phyloP scores from a whole-genome alignment of 495 filamentous ascomycete species.

The Penicillium odoratum region DNA sequence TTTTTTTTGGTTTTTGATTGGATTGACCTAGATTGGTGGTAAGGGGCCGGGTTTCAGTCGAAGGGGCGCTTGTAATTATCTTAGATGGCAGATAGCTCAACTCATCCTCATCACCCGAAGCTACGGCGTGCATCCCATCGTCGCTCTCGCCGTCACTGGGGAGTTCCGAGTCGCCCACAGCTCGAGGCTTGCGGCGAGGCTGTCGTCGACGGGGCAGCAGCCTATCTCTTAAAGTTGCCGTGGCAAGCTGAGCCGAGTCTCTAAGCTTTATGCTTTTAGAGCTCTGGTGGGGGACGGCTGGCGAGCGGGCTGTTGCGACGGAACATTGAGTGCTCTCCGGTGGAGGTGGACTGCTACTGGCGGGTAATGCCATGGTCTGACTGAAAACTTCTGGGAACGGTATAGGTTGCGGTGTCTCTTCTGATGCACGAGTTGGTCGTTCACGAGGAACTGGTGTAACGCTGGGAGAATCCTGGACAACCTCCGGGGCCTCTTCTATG shows the following conservation, averaged over 20 bases:
- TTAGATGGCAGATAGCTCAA: conserved; percentile 31
- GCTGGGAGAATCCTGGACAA: conserved; percentile 22
- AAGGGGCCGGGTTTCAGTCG: conserved; percentile 21
- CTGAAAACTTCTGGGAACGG: conserved; percentile 41
- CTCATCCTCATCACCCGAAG: conserved; percentile 44
- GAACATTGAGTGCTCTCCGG: conserved; percentile 23
- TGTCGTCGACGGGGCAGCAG: conserved; percentile 48
- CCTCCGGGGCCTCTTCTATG: conserved; percentile 16
- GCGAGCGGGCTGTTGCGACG: conserved; percentile 9
- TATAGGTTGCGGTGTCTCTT: conserved; percentile 13
- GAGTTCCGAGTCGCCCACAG: conserved; percentile 20
- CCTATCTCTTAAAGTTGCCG: conserved; percentile 46
- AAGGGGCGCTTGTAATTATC: conserved; percentile 22
- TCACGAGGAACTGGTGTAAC: conserved; percentile 15
- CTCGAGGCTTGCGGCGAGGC: conserved; percentile 24
- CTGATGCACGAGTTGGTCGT: conserved; percentile 2
- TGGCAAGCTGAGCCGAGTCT: conserved; percentile 41
- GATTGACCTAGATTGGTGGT: conserved; percentile 14
- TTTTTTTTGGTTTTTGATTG: conserved; percentile 13
- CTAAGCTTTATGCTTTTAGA: conserved; percentile 33
- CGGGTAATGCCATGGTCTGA: conserved; percentile 53
- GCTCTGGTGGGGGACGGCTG: conserved; percentile 13
- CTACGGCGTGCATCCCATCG: conserved; percentile 27
- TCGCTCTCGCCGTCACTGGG: conserved; percentile 38
- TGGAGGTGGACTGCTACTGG: conserved; percentile 27